Percentiles rank a stretch among this genome's conserved stretches.
Conservation (phyloP, 73 alveolate genomes). For the Paramecium bursaria region DNA sequence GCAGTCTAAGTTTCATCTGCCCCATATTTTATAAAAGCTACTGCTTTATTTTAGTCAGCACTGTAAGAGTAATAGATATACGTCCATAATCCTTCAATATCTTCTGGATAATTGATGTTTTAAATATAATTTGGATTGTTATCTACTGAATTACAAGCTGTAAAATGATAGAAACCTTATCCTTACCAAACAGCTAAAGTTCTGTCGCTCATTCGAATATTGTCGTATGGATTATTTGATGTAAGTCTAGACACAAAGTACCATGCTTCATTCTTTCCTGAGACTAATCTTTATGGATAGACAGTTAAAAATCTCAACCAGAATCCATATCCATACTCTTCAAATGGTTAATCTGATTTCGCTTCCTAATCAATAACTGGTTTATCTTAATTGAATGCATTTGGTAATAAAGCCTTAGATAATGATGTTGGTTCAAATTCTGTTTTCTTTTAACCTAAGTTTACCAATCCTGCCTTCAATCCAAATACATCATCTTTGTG, state of each 20-base stretch:
- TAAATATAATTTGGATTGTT: constrained; percentile 6
- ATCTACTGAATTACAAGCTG: constrained; percentile 22
- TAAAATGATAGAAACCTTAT: constrained; percentile 43
- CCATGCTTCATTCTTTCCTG: constrained; percentile 18
- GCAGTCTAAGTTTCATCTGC: not conserved
- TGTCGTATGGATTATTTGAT: constrained; percentile 7
- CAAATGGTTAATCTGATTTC: not conserved
- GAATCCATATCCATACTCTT: constrained; percentile 50
- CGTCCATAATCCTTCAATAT: constrained; percentile 66
- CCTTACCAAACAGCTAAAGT: constrained; percentile 22
- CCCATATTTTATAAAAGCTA: constrained; percentile 49
- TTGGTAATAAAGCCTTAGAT: not conserved
- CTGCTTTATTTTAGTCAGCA: constrained; percentile 24
- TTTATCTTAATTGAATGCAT: not conserved
- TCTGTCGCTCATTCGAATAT: constrained; percentile 31
- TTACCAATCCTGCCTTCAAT: not conserved
- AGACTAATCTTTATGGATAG: not conserved
- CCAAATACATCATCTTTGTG: constrained; percentile 1
- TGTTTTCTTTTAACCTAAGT: not conserved
- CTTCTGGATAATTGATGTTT: constrained; percentile 40
- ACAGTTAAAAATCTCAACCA: constrained; percentile 57
- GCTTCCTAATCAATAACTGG: not conserved
- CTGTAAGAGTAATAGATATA: constrained; percentile 45
- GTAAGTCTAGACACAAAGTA: constrained; percentile 44
- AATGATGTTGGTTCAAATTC: not conserved